Conservation (phyloP, 352 stramenopile genomes). For the Aphanomyces stellatus region DNA sequence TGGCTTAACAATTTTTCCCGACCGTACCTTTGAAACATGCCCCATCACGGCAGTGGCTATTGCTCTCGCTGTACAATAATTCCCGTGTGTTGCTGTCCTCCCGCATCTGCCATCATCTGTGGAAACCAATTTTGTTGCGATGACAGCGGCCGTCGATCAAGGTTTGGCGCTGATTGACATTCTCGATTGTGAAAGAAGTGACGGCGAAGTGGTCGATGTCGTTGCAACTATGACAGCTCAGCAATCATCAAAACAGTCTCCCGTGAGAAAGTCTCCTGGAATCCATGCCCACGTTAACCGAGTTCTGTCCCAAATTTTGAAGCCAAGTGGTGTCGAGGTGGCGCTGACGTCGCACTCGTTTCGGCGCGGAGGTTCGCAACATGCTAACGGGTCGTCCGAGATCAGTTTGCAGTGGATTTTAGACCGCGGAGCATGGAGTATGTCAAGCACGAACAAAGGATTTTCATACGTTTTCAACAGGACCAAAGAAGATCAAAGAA, state of each 20-base stretch:
- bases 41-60: conserved; percentile 21
- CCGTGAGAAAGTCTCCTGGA: background rate
- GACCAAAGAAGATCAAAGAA: conserved; percentile 19
- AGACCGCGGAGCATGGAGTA: conserved; percentile 17
- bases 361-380: conserved; percentile 13
- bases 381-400: background rate
- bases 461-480: conserved; percentile 25
- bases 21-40: conserved; percentile 21
- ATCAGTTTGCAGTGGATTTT: conserved; percentile 20
- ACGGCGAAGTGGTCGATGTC: background rate
- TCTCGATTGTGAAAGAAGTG: no score
- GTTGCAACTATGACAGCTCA: background rate
- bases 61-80: conserved; percentile 20
- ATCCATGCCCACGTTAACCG: conserved; percentile 25
- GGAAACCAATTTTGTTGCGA: no score
- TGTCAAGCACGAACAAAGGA: conserved; percentile 21
- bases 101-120: conserved; percentile 11
- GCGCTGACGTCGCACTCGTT: conserved; percentile 26
- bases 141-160: background rate
- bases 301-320: conserved; percentile 15
- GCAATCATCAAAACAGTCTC: background rate
- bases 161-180: background rate
- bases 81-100: conserved; percentile 9
- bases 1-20: conserved; percentile 26
- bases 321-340: background rate